Evolutionary conservation across 164 flowering plant genomes (phyloP), one percentile per base, ranked within the genome.

Genomic region (Liriodendron chinense): DNA sequence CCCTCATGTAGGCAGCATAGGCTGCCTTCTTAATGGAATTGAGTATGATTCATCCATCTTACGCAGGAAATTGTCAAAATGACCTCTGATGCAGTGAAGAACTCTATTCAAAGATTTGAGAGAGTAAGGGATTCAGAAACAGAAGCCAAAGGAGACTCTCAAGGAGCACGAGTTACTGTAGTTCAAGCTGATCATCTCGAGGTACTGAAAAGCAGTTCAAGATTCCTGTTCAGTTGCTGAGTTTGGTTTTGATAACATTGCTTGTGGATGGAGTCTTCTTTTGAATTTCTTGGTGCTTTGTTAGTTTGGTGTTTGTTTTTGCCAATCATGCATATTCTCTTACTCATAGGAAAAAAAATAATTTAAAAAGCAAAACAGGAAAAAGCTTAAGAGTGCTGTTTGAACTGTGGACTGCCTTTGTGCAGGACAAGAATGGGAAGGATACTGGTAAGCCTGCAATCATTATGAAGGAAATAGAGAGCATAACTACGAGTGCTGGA

Each of bases 21-120:
- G 47, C 20, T 67, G 25, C 47, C n/a, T 6, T 67, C 43, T 67
- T 13, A 64, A 23, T 64, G 24, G 24, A 64, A 14, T 64, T 14
- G 16, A 16, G 26, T 65, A 65, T 24, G 20, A 34, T 67, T 67
- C 69, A 67, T 67, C 43, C 49, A 48, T 56, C 23, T 72, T 56
- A 74, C 63, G 28, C 85, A 94, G 97, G 90, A 84, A 76, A 50
- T 90, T 76, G 80, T 86, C 69, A 74, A 86, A 78, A 90, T 88
- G 83, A 86, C 87, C 43, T 85, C 97, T 75, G 83, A 70, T 72
- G 76, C 83, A 23, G 75, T 82, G 43, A 81, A 70, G 78, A 84
- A 76, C 62, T 71, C 90, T 59, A 47, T 71, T 70, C 76, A 81
- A 73, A 87, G 83, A 64, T 70, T 48, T 34, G 75, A 84, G 69